Base-by-base conservation (phyloP, 768 basidiomycete species). In the Tricholoma furcatifolium region DNA sequence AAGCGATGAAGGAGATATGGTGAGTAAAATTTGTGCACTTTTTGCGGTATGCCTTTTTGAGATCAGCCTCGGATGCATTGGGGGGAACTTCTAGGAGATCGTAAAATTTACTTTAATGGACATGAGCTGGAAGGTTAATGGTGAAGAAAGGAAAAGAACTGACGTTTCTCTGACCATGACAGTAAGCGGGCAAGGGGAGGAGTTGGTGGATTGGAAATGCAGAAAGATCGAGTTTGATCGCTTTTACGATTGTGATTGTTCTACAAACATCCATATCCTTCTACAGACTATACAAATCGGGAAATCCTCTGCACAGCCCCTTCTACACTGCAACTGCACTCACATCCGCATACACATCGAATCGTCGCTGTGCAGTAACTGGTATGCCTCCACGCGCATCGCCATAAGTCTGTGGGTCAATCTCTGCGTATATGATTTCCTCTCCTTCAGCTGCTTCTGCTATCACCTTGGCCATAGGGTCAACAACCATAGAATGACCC, bases 21-120 rank as follows among this genome's bases (percentile, higher is more conserved):
- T n/a, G 14, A 54, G 24, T 50, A 43, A 39, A 42, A 23, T n/a
- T 30, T 14, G 52, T 4, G 17, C 57, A 93, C 92, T 93, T 93
- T 75, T 93, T 94, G 62, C 92, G 88, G 76, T 95, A 96, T 27
- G 93, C 93, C 69, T 95, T 95, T 79, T 95, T 96, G 64, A 96
- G 82, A 49, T 95, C 93, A 43, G 77, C 64, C 54, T 96, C 94
- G 38, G 85, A 86, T 31, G 89, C 92, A 61, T 79, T 79, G 45
- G 90, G 83, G 10, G 81, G 59, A 27, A 91, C 93, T 59, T 95
- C 94, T 44, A 98, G 84, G 55, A 97, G 82, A 72, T 97, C 93
- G 74, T 98, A 93, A 68, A 80, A 92, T 83, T 93, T 89, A 62
- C 91, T 93, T 69, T 21, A n/a, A 43, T 45, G 35, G 10, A 27